Evolutionary conservation across 2,329 filamentous ascomycete genomes (phyloP).

Genomic region (Hypoxylon sp.): DNA sequence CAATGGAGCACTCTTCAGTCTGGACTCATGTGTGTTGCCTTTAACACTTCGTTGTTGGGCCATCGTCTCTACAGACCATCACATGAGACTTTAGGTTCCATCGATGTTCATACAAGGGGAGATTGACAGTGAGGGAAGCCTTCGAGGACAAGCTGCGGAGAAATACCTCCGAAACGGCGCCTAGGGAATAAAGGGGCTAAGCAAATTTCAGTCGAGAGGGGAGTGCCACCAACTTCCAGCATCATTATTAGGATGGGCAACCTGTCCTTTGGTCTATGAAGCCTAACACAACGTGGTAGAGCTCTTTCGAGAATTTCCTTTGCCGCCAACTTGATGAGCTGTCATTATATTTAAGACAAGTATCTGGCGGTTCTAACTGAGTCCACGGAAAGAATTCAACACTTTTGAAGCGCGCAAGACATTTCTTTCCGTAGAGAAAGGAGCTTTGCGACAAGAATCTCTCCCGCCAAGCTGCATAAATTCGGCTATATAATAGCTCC

Average conservation of each 20-base stretch:
- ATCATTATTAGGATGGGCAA: slow-evolving; percentile 1
- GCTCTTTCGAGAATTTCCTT: slow-evolving; percentile 29
- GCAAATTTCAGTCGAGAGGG: slow-evolving; percentile 2
- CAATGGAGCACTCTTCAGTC: neutral
- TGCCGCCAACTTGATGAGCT: slow-evolving; percentile 8
- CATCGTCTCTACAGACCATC: neutral
- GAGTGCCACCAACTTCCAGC: neutral
- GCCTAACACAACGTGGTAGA: neutral
- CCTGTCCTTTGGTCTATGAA: neutral
- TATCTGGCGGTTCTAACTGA: slow-evolving; percentile 12
- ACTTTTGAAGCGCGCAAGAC: slow-evolving; percentile 19
- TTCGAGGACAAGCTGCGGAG: neutral
- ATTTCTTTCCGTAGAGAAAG: slow-evolving; percentile 31
- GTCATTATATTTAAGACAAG: slow-evolving; percentile 31
- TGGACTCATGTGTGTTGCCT: neutral
- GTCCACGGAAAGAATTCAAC: slow-evolving; percentile 9
- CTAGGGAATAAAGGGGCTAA: slow-evolving; percentile 5
- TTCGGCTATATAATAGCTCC: slow-evolving; percentile 26
- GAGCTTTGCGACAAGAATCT: slow-evolving; percentile 17
- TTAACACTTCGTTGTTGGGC: neutral
- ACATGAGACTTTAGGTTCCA: neutral
- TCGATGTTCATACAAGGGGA: neutral
- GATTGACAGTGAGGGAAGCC: neutral
- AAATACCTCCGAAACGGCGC: neutral
- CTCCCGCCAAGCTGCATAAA: neutral